Conservation (phyloP, 192 early-diverging fungal species). For the Coemansia sp. region DNA sequence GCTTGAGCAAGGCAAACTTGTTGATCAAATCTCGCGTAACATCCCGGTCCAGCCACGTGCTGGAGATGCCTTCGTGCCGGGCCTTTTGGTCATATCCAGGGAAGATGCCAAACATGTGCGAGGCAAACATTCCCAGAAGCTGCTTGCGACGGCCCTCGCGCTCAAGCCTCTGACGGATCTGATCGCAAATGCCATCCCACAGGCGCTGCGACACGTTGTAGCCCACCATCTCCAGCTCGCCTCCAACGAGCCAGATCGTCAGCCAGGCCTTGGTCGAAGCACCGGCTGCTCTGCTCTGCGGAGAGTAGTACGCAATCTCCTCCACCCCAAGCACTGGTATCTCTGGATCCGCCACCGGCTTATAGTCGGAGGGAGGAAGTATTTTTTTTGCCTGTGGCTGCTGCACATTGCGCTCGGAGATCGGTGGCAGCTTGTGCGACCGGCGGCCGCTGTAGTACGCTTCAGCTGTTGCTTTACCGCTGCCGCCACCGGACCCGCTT, state of each 20-base stretch:
- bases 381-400: conserved; percentile 12
- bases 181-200: conserved; percentile 42
- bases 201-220: conserved; percentile 46
- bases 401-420: conserved; percentile 9
- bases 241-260: conserved; percentile 47
- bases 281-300: conserved; percentile 4
- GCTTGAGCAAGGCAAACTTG: conserved; percentile 47
- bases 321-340: conserved; percentile 19
- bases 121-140: conserved; percentile 46
- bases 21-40: conserved; percentile 50
- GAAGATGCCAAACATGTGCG: conserved; percentile 50
- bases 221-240: conserved; percentile 53
- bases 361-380: conserved; percentile 43
- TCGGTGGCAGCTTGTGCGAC: conserved; percentile 5
- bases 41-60: conserved; percentile 48
- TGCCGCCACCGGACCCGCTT: background rate
- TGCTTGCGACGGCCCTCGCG: conserved; percentile 52
- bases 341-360: conserved; percentile 46
- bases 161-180: conserved; percentile 48
- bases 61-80: conserved; percentile 36
- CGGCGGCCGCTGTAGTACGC: background rate
- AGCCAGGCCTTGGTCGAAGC: conserved; percentile 38
- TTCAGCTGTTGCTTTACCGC: background rate
- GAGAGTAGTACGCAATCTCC: conserved; percentile 34
- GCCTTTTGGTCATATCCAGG: conserved; percentile 46